Evolutionary conservation across 805 yeast genomes (phyloP), one percentile per base, ranked within the genome.

Genomic region (Yarrowia sp.): DNA sequence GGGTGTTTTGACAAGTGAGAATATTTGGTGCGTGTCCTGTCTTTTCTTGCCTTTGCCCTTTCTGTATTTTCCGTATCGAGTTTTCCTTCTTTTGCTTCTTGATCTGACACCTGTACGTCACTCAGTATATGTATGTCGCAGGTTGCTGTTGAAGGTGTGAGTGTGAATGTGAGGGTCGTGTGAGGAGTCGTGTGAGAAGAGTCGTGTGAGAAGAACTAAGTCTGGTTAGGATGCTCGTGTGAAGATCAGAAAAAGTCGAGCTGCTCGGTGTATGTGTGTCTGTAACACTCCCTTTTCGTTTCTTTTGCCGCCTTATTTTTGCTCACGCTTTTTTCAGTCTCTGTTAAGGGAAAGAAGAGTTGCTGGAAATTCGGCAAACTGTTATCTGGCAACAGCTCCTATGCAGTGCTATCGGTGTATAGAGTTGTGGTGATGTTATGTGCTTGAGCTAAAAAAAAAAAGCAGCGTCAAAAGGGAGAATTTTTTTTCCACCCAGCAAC

Each of bases 341-440:
- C 32, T 28, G 12, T 4, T 24, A 12, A 9, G 19, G 28, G 58
- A 48, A n/a, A 30, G 58, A 51, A 33, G 19, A 51, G 43, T 51
- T 51, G 56, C 56, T 49, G 28, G 40, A 19, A 2, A 14, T 19
- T 33, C 30, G 41, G 43, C 30, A 33, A 32, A 51, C 58, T 32
- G 52, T 56, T 38, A 56, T 56, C 48, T 28, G 58, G 58, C 58
- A 51, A 51, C 58, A 51, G 58, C 58, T 51, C 58, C 58, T 41
- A 51, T 51, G 58, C 58, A 51, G 32, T 4, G 10, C 41, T 11
- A 51, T 48, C 38, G 16, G 32, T 8, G 2, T 33, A 51, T 51
- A 51, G 7, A 51, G 58, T 51, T 51, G 58, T 41, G 33, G 30
- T 33, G 41, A 41, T 51, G 58, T 33, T 51, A 30, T 48, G 24